Conservation (phyloP, 2,329 filamentous ascomycete genomes). For the Claviceps capensis region DNA sequence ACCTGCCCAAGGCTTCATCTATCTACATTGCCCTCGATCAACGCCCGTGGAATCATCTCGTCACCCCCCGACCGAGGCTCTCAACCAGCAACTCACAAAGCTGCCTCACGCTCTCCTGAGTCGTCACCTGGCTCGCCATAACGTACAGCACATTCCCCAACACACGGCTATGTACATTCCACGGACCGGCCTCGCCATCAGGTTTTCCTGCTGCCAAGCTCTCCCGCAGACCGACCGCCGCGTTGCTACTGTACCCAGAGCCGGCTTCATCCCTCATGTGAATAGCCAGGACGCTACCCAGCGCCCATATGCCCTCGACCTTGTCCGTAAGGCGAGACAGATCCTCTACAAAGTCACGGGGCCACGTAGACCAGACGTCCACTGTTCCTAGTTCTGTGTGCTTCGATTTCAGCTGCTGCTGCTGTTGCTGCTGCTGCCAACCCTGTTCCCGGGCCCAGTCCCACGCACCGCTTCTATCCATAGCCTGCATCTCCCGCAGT, state of each 20-base stretch:
- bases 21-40: not conserved
- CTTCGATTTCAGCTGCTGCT: not conserved
- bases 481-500: constrained; percentile 41
- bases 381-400: not conserved
- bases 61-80: not conserved
- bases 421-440: constrained; percentile 5
- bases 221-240: constrained; percentile 28
- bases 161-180: constrained; percentile 40
- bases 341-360: constrained; percentile 39
- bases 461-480: constrained; percentile 47
- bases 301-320: constrained; percentile 54
- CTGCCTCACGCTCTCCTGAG: constrained; percentile 14
- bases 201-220: constrained; percentile 14
- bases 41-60: not conserved
- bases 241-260: constrained; percentile 33
- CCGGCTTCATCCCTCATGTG: constrained; percentile 28
- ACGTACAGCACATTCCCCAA: constrained; percentile 45
- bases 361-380: constrained; percentile 57
- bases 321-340: constrained; percentile 39
- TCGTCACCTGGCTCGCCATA: constrained; percentile 38
- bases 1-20: too few relatives aligned
- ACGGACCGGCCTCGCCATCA: constrained; percentile 16
- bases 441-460: constrained; percentile 37
- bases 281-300: constrained; percentile 64
- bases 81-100: constrained; percentile 11